These are phyloP conservation scores for Thyridium curvatum DNA, from an alignment of 2,329 filamentous ascomycete species.

Conservation along the genomic window DNA sequence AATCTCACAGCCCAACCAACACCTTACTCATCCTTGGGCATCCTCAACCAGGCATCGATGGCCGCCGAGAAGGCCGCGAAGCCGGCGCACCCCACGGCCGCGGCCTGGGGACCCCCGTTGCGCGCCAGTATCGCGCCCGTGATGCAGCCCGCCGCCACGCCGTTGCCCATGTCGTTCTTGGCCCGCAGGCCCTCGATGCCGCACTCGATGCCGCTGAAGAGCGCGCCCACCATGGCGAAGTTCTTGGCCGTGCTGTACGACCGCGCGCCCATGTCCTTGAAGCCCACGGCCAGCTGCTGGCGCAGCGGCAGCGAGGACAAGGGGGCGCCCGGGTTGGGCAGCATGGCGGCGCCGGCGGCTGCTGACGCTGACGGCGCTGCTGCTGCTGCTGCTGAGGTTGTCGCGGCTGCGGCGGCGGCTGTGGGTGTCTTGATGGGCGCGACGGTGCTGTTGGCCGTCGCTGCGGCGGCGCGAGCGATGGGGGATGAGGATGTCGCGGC, in stretches of 20 bases:
- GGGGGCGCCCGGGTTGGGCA: conserved; percentile 12
- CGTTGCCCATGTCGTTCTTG: conserved; percentile 90
- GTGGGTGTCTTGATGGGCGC: background rate
- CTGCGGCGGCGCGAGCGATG: too few relatives aligned
- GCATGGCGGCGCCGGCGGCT: conserved; percentile 23
- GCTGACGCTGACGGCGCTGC: conserved; percentile 19
- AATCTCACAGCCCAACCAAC: background rate
- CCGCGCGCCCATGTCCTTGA: conserved; percentile 89
- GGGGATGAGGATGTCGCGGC: too few relatives aligned
- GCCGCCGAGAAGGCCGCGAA: conserved; percentile 91
- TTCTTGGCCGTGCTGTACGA: conserved; percentile 84
- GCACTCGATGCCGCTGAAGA: conserved; percentile 92
- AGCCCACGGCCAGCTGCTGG: conserved; percentile 77
- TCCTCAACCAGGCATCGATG: conserved; percentile 87
- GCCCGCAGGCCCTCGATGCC: conserved; percentile 87
- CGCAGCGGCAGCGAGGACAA: conserved; percentile 66
- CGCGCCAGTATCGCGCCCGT: conserved; percentile 85
- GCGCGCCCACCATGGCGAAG: conserved; percentile 86
- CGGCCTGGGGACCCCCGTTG: conserved; percentile 83
- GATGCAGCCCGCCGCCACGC: conserved; percentile 79
- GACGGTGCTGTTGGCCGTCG: too few relatives aligned
- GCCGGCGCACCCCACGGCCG: conserved; percentile 79
- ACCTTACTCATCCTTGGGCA: conserved; percentile 49
- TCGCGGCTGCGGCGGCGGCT: background rate
- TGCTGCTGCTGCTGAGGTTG: background rate